A percentile compares a stretch with the other conserved stretches of the same genome.
These are phyloP conservation scores for Blastomyces emzantsi DNA, from an alignment of 2,329 filamentous ascomycete species.

Conservation along the genomic window DNA sequence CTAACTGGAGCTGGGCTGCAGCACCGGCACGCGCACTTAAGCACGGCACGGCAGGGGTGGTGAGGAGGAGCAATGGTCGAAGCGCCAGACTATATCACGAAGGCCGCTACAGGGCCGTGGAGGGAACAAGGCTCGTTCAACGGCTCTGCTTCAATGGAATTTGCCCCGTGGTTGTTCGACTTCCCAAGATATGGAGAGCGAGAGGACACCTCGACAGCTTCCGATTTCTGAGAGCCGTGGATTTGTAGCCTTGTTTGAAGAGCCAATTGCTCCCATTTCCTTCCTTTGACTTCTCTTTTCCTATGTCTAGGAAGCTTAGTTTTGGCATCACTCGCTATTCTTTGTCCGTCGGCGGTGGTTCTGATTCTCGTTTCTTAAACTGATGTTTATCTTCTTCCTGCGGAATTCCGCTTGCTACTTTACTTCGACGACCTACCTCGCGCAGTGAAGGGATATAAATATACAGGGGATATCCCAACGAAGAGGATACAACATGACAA, in stretches of 20 bases:
- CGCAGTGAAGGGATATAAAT: not conserved
- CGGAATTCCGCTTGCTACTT: not conserved
- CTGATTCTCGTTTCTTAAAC: not conserved
- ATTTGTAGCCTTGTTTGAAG: slow-evolving; percentile 8
- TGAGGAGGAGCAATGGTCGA: not conserved
- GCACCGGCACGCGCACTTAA: not conserved
- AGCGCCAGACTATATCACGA: not conserved
- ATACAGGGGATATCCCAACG: not conserved
- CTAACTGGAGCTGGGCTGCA: slow-evolving; percentile 2
- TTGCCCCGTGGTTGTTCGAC: not conserved
- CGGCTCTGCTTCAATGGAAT: not conserved
- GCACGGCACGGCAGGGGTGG: not conserved
- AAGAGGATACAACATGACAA: slow-evolving; percentile 5
- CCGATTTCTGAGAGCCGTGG: not conserved
- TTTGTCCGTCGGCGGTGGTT: not conserved
- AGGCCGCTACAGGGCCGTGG: not conserved
- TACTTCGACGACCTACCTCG: not conserved
- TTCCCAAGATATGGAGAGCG: not conserved
- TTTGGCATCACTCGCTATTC: not conserved
- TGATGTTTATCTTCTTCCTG: not conserved
- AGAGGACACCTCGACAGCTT: not conserved
- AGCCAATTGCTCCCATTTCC: not conserved
- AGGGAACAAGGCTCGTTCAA: not conserved
- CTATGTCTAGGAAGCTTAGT: not conserved
- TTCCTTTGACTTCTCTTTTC: not conserved